Base-by-base conservation (phyloP, 2,329 filamentous ascomycete species). In the Ophiostoma quercus region DNA sequence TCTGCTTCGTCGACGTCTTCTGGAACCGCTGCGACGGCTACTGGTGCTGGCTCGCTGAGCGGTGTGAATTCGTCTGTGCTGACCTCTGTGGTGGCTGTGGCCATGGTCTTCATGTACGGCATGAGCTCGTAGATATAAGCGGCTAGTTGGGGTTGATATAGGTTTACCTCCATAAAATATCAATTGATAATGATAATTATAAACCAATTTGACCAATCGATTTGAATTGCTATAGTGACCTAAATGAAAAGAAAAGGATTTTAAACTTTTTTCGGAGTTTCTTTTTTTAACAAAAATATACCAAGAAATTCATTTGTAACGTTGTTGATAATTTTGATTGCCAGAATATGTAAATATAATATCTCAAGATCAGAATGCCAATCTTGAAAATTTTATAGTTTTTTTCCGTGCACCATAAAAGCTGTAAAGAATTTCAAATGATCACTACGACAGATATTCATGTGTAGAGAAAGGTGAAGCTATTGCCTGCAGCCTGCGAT, bases 71-170 rank as follows among this genome's bases (percentile, higher is more conserved):
- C n/a, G 14, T 68, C 71, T 51, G 76, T 77, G 3, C 70, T 84
- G 70, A 74, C 77, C 22, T 76, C 77, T 19, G 76, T 79, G 8
- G 77, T 79, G 22, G 81, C 77, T 11, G 72, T 84, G 65, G 77
- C 79, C 19, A 74, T 78, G 70, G 74, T 75, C 4, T 81, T 83
- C 70, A 78, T 76, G 34, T 74, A 78, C 51, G 79, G 78, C 7
- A 71, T 82, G 71, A 77, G 77, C 60, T 57, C 79, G 68, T 82
- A 69, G 62, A n/a, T 29, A 12, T 8, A n/a, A 47, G 43, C n/a
- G 2, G 6, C 7, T n/a, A 16, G 19, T 47, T 7, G 19, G 43
- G 11, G 6, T 8, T 47, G 43, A 47, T 47, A 0, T 19, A 41
- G 3, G 11, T 47, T 1, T 19, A 8, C 7, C 8, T 14, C 25